Evolutionary conservation across 345 rosid genomes (phyloP).

Genomic region (Dipteronia dyeriana): DNA sequence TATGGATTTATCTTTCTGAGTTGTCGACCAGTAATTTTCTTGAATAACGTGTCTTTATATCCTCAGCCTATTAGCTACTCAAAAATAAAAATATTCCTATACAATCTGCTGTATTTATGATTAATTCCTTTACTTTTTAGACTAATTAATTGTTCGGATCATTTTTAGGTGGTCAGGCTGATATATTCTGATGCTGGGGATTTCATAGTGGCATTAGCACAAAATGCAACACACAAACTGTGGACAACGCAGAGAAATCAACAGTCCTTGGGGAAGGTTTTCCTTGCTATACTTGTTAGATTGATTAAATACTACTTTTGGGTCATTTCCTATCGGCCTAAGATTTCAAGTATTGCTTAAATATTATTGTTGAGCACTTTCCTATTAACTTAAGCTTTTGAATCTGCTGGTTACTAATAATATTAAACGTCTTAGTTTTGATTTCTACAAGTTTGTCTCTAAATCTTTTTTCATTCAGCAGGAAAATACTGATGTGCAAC

Average conservation of each 20-base stretch:
- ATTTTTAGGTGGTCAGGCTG: conserved; percentile 29
- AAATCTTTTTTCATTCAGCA: conserved; percentile 22
- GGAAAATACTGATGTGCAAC: conserved; percentile 29
- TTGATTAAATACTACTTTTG: too few relatives aligned
- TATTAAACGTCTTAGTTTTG: background rate
- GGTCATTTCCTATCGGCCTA: too few relatives aligned
- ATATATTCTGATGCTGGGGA: conserved; percentile 32
- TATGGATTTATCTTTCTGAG: background rate
- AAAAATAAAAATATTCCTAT: background rate
- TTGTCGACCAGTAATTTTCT: background rate
- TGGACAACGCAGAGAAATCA: conserved; percentile 36
- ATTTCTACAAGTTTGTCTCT: conserved; percentile 12
- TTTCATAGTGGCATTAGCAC: conserved; percentile 37
- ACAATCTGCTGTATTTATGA: background rate
- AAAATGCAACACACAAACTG: conserved; percentile 35
- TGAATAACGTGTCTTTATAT: conserved; percentile 1
- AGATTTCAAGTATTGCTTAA: too few relatives aligned
- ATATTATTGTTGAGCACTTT: too few relatives aligned
- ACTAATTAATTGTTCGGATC: conserved; percentile 18
- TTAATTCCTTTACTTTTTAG: background rate
- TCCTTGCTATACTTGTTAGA: conserved; percentile 5
- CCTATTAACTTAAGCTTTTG: too few relatives aligned
- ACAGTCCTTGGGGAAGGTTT: conserved; percentile 30
- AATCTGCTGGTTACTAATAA: too few relatives aligned
- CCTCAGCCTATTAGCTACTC: conserved; percentile 1